phyloP scores from a whole-genome alignment of 83 land plant species.

The Picea abies region DNA sequence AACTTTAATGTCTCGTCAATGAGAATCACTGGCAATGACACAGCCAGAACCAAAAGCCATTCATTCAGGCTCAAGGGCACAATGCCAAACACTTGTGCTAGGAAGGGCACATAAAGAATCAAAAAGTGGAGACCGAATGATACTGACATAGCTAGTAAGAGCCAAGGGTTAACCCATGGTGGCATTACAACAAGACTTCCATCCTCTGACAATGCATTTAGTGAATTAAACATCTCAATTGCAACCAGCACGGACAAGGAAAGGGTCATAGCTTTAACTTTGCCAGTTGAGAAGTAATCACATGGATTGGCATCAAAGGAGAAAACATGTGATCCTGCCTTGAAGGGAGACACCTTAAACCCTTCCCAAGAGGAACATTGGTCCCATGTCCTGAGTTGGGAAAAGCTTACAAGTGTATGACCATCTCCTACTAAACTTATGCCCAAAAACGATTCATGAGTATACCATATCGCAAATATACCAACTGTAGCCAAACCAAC shows the following conservation, averaged over 20 bases:
- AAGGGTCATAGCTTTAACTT: neutral
- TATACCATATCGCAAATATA: slow-evolving; percentile 47
- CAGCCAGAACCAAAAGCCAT: slow-evolving; percentile 69
- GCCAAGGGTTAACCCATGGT: slow-evolving; percentile 91
- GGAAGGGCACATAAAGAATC: slow-evolving; percentile 77
- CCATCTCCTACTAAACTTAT: slow-evolving; percentile 34
- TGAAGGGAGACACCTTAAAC: too few species aligned
- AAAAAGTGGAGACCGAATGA: slow-evolving; percentile 76
- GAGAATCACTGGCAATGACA: slow-evolving; percentile 76
- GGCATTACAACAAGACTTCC: slow-evolving; percentile 72
- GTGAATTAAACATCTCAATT: slow-evolving; percentile 84
- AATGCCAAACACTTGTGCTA: slow-evolving; percentile 75
- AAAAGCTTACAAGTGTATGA: slow-evolving; percentile 40
- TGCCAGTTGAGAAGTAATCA: too few species aligned
- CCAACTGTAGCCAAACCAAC: slow-evolving; percentile 54
- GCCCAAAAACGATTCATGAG: slow-evolving; percentile 41
- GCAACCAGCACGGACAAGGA: slow-evolving; percentile 81
- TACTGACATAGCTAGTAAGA: slow-evolving; percentile 68
- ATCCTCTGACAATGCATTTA: slow-evolving; percentile 82
- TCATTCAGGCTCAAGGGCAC: slow-evolving; percentile 81
- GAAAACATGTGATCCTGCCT: too few species aligned
- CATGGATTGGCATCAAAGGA: too few species aligned
- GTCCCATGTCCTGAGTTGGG: slow-evolving; percentile 22
- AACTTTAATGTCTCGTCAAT: slow-evolving; percentile 77
- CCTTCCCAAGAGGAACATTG: too few species aligned